Base-by-base conservation (phyloP, 768 basidiomycete species). In the Chlorophyllum brunneum region DNA sequence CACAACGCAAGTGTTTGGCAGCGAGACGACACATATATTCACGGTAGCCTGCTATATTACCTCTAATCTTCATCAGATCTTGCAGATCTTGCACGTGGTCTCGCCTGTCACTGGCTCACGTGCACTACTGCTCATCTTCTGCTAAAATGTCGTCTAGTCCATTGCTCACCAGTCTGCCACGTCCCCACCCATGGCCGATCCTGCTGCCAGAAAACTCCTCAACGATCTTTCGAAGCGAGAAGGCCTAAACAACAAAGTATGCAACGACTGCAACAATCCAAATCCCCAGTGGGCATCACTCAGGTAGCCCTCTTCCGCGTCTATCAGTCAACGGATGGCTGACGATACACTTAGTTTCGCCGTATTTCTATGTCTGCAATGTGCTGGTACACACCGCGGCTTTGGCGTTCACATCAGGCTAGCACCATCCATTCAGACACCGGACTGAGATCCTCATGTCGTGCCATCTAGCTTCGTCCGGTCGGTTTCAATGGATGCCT, bases 401-500 rank as follows among this genome's bases (percentile, higher is more conserved):
- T 92, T 97, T 63, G 95, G 95, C 37, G 94, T 97, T 13, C 95
- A 98, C 68, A 82, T 98, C 65, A 90, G 86, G 88, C 73, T 58
- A 59, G 70, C 64, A 33, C 61, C 50, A 56, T 33, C 46, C 58
- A 33, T 46, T 30, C 43, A 55, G 41, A 58, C 60, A 55, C 33
- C 15, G 20, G n/a, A 48, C 44, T 46, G 16, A 46, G 10, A 45
- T 59, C 54, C 60, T 65, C 51, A 68, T 53, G 22, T 56, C 45
- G 49, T 60, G n/a, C 46, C 59, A 29, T 56, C 39, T 69, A 91
- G 88, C 66, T 95, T 94, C 68, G 91, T 95, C 50, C 79, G 94
- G 65, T 92, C 90, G 36, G 82, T 94, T 57, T 93, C 93, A 48
- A 98, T 97, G 95, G 95, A 97, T 70, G 88, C 92, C 58, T 97